Base-by-base conservation (phyloP, 2,329 filamentous ascomycete species). In the Arthrobotrys sphaeroides region DNA sequence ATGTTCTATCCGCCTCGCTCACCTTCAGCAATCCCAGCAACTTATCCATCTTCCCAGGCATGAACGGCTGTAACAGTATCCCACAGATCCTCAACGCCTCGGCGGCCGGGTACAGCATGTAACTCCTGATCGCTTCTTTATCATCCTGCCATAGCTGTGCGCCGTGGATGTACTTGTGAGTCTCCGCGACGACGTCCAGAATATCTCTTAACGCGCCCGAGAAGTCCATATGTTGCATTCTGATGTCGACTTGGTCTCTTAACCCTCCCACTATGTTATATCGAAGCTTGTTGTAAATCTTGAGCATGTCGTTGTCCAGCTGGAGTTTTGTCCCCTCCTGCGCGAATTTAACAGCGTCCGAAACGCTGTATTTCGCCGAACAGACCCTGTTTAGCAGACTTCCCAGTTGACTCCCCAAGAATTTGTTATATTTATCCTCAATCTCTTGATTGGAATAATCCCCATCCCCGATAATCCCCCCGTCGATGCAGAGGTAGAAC, bases 51-150 rank as follows among this genome's bases (percentile, higher is more conserved):
- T 96, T 96, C 42, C 84, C 85, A 0, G 95, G 95, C 87, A 99
- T 96, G 80, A 94, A 92, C 0, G 95, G 93, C 82, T 97, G 94
- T 47, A 99, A 84, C 51, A 98, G 84, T 78, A 99, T 97, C 12
- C 90, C 92, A 0, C 86, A 85, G 22, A 97, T 88, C 38, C 95
- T 90, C 51, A 97, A 82, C 3, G 90, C 87, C 83, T 99, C 95
- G 6, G 90, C 87, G 45, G 86, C 85, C 45, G 90, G 85, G 81
- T 88, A 97, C 26, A 99, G 85, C 38, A 87, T 86, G 31, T 70
- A 77, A 10, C 61, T 51, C 26, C 73, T 72, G 1, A 76, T 16
- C 1, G 10, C 13, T 33, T 47, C 49, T 51, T 51, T 72, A 3
- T 24, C 42, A 1, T 78, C 85, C 84, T 84, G 81, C 94, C 94